Evolutionary conservation across 169 alveolate genomes (phyloP), one percentile per base, ranked within the genome.

Genomic region (Miamiensis avidus): DNA sequence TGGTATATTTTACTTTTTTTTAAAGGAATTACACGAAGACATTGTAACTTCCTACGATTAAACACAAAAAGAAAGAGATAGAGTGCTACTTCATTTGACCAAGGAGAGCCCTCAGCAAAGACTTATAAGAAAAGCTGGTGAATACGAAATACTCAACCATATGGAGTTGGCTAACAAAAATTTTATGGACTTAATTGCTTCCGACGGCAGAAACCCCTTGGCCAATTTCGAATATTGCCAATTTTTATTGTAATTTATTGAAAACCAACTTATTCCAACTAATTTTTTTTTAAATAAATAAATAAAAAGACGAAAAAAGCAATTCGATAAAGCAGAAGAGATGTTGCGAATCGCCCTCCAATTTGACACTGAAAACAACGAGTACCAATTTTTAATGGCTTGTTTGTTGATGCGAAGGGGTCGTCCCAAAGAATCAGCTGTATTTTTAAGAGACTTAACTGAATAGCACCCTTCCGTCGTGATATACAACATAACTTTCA

Each of bases 371-470:
- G 64, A 79, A 0, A 79, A 79, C 25, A 29, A 86, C 29, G 90
- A 86, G 31, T 74, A 81, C 49, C 74, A 86, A 86, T 81, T 86
- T 64, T 75, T 86, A 11, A 81, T 81, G 86, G 90, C 87, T 26
- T 81, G 81, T 64, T 69, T 86, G 0, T 81, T 75, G 15, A 74
- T 86, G 26, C 29, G 87, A 28, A 86, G 87, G 65, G 81, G 81
- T n/a, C 32, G 87, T 74, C 81, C 31, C 65, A 79, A 81, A 32
- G 90, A 86, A 75, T 78, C 90, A 34, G 32, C 72, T 25, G 16
- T 72, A 29, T 79, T 86, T 0, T 31, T 86, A n/a, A 64, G 31
- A 65, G 65, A 32, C 6, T 29, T 86, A 31, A 29, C 81, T 4
- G 27, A 74, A 81, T 64, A 34, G 75, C 82, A 86, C 31, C 86